Evolutionary conservation across 805 yeast genomes (phyloP), one percentile per base, ranked within the genome.

Genomic region (Pichia rugopelliculosa): DNA sequence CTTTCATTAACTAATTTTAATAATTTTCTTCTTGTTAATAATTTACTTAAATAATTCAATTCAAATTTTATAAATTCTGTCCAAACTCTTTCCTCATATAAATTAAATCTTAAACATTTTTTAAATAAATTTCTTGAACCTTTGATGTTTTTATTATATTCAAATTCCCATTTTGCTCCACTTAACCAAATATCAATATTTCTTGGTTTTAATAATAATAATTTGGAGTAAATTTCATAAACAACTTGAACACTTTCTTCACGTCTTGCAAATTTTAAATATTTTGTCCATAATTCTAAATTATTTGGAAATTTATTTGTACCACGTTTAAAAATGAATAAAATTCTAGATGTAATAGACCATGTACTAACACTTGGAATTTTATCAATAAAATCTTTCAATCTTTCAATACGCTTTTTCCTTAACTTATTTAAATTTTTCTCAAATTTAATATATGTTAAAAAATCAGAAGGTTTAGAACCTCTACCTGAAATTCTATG

Each of bases 121-220:
- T 90, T 96, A 64, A 89, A 80, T 23, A 93, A 73, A 10, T 80
- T 79, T 64, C 99, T 77, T 21, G 97, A 90, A 41, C 95, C 90
- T 60, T 84, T 81, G 40, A 95, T 87, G 57, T 89, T 85, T 37
- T 91, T 86, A 65, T 93, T 88, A 25, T 77, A 77, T 56, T 91
- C 96, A 58, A 87, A 83, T 67, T 93, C 98, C 66, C 87, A 88
- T 61, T 87, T 87, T 26, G 97, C 96, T 22, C 96, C 97, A 58
- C 87, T 78, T 39, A 93, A 78, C 99, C 99, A 93, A 17, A 91
- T 85, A 56, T 83, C 85, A 2, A 88, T 77, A 59, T 90, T 86
- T 39, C 85, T 76, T n/a, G 99, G 98, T 62, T 93, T 98, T 53
- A 89, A 68, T 65, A 83, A 87, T 56, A 93, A 72, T 55, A 91